A percentile compares a stretch with the other conserved stretches of the same genome.
Evolutionary conservation across 495 filamentous ascomycete species (phyloP).

Genomic region (Talaromyces ruber): DNA sequence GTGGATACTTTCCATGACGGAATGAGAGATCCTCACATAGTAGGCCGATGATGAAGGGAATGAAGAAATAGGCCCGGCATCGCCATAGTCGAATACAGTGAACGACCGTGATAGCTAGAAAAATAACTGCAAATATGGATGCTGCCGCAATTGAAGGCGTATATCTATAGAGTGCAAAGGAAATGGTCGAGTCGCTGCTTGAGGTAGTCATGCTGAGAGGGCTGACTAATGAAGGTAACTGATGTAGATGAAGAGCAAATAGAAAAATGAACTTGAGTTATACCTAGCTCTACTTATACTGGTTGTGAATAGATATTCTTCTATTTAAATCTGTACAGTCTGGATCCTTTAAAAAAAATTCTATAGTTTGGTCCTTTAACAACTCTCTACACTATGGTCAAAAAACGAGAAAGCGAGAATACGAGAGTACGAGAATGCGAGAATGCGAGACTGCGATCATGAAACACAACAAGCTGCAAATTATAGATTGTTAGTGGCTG

Average conservation of each 20-base stretch:
- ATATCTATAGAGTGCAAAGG: conserved; percentile 13
- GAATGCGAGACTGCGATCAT: neutral
- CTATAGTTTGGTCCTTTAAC: no score
- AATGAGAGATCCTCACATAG: conserved; percentile 36
- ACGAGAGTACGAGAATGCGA: neutral
- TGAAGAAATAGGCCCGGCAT: conserved; percentile 51
- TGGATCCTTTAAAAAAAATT: no score
- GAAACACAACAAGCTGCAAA: neutral
- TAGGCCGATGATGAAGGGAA: conserved; percentile 48
- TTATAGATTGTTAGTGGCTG: neutral
- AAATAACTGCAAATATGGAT: conserved; percentile 41
- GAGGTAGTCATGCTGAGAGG: neutral
- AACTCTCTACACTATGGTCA: no score
- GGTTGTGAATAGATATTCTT: no score
- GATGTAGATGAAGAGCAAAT: no score
- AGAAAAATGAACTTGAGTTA: no score
- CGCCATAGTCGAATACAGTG: conserved; percentile 42
- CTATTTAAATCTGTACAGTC: no score
- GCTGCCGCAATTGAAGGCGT: conserved; percentile 40
- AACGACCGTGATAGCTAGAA: conserved; percentile 30
- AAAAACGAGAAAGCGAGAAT: neutral
- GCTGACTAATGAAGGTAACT: neutral
- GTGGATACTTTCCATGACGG: neutral
- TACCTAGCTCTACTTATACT: no score
- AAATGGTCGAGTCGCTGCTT: neutral